Conservation (phyloP, 306 rosid species). For the Quercus parvula region DNA sequence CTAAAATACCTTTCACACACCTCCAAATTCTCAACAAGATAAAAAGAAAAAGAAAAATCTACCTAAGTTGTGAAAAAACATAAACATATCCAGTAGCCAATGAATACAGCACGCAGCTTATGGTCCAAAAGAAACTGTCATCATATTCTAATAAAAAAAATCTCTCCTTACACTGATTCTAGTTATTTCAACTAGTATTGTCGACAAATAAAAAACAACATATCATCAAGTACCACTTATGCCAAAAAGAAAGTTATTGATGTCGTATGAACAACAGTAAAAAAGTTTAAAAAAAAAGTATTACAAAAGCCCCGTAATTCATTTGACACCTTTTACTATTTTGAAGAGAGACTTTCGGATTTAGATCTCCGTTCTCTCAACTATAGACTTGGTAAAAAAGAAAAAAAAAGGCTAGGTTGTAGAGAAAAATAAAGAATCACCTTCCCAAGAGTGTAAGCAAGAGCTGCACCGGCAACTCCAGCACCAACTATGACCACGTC, state of each 20-base stretch:
- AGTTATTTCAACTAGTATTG: too few species aligned
- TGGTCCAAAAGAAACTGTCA: neutral
- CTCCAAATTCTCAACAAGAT: neutral
- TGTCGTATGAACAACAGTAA: too few species aligned
- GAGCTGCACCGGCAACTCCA: conserved; percentile 94
- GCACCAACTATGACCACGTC: conserved; percentile 85
- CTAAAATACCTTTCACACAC: neutral
- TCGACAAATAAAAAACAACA: too few species aligned
- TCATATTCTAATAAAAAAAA: neutral
- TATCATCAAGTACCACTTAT: too few species aligned
- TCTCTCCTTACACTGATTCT: neutral
- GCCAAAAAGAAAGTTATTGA: too few species aligned
- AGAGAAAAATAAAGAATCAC: conserved; percentile 23
- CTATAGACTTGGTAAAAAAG: too few species aligned
- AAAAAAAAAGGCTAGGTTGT: neutral
- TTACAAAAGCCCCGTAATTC: too few species aligned
- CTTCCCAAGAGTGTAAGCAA: conserved; percentile 87
- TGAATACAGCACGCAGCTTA: neutral
- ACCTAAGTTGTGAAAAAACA: neutral
- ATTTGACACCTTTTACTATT: too few species aligned
- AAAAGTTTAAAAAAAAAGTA: too few species aligned
- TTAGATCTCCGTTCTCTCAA: too few species aligned
- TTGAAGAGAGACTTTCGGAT: too few species aligned
- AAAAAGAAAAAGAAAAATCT: neutral
- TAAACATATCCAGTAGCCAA: neutral